These are phyloP conservation scores for Gnomoniopsis smithogilvyi DNA, from an alignment of 2,329 filamentous ascomycete species.

Conservation along the genomic window DNA sequence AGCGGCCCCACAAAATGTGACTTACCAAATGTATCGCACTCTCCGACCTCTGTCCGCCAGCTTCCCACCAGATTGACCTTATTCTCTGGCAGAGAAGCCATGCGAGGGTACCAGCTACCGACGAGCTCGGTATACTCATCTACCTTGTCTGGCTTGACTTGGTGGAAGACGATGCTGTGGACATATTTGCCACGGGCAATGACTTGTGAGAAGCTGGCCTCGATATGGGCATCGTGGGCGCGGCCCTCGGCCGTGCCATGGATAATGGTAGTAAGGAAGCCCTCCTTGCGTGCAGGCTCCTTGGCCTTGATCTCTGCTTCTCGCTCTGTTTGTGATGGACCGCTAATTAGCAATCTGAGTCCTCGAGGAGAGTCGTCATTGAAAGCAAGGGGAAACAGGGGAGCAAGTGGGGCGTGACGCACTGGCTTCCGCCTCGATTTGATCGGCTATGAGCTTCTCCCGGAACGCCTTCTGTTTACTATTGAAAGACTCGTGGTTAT, in stretches of 20 bases:
- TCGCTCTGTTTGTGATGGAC: slow-evolving; percentile 41
- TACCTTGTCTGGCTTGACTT: slow-evolving; percentile 92
- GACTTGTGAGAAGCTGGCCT: slow-evolving; percentile 91
- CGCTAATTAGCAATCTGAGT: background rate
- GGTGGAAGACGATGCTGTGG: slow-evolving; percentile 94
- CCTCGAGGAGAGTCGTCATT: background rate
- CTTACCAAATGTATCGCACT: slow-evolving; percentile 93
- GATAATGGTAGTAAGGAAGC: slow-evolving; percentile 79
- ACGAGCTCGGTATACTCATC: slow-evolving; percentile 92
- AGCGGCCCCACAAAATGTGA: slow-evolving; percentile 4
- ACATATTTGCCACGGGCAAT: slow-evolving; percentile 96
- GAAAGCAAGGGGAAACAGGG: slow-evolving; percentile 24
- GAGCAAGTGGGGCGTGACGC: slow-evolving; percentile 41
- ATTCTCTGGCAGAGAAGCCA: slow-evolving; percentile 81
- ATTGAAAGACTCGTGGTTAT: slow-evolving; percentile 73
- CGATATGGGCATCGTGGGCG: slow-evolving; percentile 91
- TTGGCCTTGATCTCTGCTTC: slow-evolving; percentile 55
- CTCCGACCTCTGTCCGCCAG: slow-evolving; percentile 96
- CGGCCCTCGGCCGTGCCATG: slow-evolving; percentile 96
- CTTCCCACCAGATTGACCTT: slow-evolving; percentile 95
- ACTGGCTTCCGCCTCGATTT: slow-evolving; percentile 87
- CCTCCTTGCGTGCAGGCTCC: slow-evolving; percentile 63
- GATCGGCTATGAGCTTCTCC: slow-evolving; percentile 71
- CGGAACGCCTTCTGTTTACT: slow-evolving; percentile 83
- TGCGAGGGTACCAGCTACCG: slow-evolving; percentile 85